Percentiles rank a stretch among this genome's conserved stretches.
phyloP scores from a whole-genome alignment of 225 moss, liverwort and hornwort genomes.

The Asterella californica region DNA sequence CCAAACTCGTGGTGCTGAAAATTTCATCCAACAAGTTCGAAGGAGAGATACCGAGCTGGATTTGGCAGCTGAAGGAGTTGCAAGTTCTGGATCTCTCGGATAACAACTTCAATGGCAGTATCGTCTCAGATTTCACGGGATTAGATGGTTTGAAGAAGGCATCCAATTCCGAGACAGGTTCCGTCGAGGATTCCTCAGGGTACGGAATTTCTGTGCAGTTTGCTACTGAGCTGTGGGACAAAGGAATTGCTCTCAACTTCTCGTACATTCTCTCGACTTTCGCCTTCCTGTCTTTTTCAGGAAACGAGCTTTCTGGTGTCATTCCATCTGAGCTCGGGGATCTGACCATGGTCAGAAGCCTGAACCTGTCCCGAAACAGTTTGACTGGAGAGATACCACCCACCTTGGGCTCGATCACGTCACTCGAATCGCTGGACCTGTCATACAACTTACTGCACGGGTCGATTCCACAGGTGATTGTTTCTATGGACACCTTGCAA shows the following conservation, averaged over 20 bases:
- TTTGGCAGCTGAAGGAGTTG: slow-evolving; percentile 5
- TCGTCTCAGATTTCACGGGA: neutral
- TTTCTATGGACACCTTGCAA: neutral
- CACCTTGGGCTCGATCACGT: neutral
- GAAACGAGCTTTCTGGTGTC: slow-evolving; percentile 4
- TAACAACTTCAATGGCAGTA: neutral
- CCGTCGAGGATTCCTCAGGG: neutral
- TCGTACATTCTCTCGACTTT: neutral
- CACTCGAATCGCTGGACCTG: slow-evolving; percentile 5
- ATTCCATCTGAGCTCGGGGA: slow-evolving; percentile 13
- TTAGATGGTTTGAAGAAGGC: neutral
- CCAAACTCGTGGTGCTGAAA: neutral
- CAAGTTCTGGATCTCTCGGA: slow-evolving; percentile 13
- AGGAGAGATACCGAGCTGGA: slow-evolving; percentile 14
- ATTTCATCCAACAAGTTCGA: neutral
- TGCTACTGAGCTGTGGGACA: neutral
- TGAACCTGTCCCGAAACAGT: slow-evolving; percentile 8
- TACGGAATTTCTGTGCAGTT: neutral
- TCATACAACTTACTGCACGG: slow-evolving; percentile 14
- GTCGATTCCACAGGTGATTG: neutral
- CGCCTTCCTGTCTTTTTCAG: slow-evolving; percentile 5
- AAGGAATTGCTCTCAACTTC: neutral
- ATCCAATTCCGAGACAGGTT: neutral
- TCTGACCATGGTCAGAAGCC: neutral
- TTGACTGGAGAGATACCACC: slow-evolving; percentile 1